phyloP scores from a whole-genome alignment of 1,139 yeast genomes.

The Debaryomycetaceae sp. region DNA sequence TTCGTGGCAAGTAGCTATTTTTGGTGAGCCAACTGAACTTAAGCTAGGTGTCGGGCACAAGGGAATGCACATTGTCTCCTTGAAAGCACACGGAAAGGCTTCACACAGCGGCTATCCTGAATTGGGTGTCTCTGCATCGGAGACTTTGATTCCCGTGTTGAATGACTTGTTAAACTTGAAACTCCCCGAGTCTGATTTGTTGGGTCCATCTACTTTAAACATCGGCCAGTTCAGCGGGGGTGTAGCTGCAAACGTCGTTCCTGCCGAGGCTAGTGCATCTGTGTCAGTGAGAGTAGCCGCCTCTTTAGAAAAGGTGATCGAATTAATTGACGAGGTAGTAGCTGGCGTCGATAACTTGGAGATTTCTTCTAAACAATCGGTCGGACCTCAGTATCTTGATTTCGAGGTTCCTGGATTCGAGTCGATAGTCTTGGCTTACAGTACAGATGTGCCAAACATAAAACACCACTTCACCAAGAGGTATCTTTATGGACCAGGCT shows the following conservation, averaged over 20 bases:
- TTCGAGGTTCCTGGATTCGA: constrained; percentile 65
- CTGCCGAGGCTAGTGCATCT: constrained; percentile 53
- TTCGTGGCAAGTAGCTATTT: constrained; percentile 58
- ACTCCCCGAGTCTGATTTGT: constrained; percentile 48
- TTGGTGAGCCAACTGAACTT: constrained; percentile 74
- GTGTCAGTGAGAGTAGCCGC: constrained; percentile 55
- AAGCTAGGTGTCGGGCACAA: constrained; percentile 71
- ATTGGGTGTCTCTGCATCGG: constrained; percentile 61
- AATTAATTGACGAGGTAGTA: constrained; percentile 29
- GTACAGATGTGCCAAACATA: constrained; percentile 60
- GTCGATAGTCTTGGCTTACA: constrained; percentile 50
- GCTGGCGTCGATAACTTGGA: constrained; percentile 13
- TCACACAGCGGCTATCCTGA: constrained; percentile 73
- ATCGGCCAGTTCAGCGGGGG: constrained; percentile 60
- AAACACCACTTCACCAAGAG: constrained; percentile 35
- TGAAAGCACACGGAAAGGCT: constrained; percentile 53
- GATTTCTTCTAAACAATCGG: constrained; percentile 35
- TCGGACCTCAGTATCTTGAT: constrained; percentile 29
- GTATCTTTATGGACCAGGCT: constrained; percentile 68
- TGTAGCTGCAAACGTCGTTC: constrained; percentile 59
- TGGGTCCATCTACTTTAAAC: constrained; percentile 63
- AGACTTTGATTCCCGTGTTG: constrained; percentile 51
- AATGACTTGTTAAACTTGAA: constrained; percentile 26
- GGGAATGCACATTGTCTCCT: constrained; percentile 43
- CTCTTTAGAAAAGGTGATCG: constrained; percentile 32